Evolutionary conservation across 371 early-diverging fungal genomes (phyloP), one percentile per base, ranked within the genome.

Genomic region (Chytridium lagenaria): DNA sequence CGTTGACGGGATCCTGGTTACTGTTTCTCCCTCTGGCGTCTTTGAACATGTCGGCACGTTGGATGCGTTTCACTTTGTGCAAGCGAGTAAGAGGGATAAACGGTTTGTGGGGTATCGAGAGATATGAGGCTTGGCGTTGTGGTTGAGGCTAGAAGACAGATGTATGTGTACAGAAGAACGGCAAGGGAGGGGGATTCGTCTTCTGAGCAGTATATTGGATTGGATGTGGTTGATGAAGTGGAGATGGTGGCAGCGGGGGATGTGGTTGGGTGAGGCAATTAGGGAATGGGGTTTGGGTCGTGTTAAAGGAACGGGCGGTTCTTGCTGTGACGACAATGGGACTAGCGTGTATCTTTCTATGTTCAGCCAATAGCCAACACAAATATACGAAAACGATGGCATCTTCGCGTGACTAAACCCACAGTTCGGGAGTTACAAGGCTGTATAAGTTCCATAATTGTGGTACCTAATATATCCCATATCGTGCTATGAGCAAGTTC

Each of bases 31-130:
- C 67, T 71, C 44, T 57, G 76, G 77, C 49, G 50, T 23, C 59
- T 76, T 78, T 40, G 71, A 37, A 10, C 95, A 93, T 72, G 69
- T 69, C 15, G 82, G 84, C 37, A 87, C 92, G 0, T 89, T 93
- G 71, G 83, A 89, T 63, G 94, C 94, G 0, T 81, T 95, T 67
- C 91, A 89, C 0, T 95, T 91, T 76, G 91, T 95, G 0, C 92
- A 91, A 70, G 93, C 93, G 33, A 90, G 91, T 71, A 94, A 94
- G 79, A 86, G 90, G 34, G 92, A 93, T 74, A 86, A 84, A 70
- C 84, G 90, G 38, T 88, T 89, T 75, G 82, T 87, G 44, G 81
- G 78, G 67, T 89, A 59, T 89, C 90, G 77, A 82, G 87, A 0
- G 77, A 79, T 22, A 70, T 80, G 37, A 55, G 77, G 3, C 88